Evolutionary conservation across 768 basidiomycete species (phyloP).

Genomic region (Termitomyces sp.): DNA sequence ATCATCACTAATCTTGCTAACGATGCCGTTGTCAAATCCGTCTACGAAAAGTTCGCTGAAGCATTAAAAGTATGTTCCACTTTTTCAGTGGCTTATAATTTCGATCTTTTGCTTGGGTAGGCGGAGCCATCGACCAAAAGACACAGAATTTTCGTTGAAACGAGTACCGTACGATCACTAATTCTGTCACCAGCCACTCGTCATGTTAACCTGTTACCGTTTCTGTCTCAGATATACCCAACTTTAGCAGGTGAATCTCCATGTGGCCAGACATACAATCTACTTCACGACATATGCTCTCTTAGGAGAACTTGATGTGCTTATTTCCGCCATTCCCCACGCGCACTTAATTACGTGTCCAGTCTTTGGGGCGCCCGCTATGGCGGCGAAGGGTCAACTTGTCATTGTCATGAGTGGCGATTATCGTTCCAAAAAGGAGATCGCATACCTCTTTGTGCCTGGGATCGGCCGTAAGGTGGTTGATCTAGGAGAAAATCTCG

Average conservation of each 20-base stretch:
- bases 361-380: slow-evolving; percentile 70
- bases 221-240: slow-evolving; percentile 47
- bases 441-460: slow-evolving; percentile 75
- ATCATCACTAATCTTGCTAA: slow-evolving; percentile 71
- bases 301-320: slow-evolving; percentile 64
- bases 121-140: slow-evolving; percentile 36
- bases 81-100: not conserved
- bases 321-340: slow-evolving; percentile 56
- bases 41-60: slow-evolving; percentile 59
- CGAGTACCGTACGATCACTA: slow-evolving; percentile 56
- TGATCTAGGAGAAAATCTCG: slow-evolving; percentile 83
- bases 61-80: slow-evolving; percentile 47
- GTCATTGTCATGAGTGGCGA: slow-evolving; percentile 80
- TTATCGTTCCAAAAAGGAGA: slow-evolving; percentile 76
- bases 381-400: slow-evolving; percentile 63
- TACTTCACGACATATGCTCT: not conserved
- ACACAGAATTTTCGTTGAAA: slow-evolving; percentile 81
- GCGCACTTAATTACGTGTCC: slow-evolving; percentile 71
- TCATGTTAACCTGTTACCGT: slow-evolving; percentile 4
- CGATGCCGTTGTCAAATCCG: slow-evolving; percentile 64
- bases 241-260: slow-evolving; percentile 39
- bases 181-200: not conserved
- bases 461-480: slow-evolving; percentile 72
- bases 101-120: slow-evolving; percentile 24
- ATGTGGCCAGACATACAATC: slow-evolving; percentile 3